phyloP scores from a whole-genome alignment of 2,329 filamentous ascomycete genomes.

The Diaporthe amygdali region DNA sequence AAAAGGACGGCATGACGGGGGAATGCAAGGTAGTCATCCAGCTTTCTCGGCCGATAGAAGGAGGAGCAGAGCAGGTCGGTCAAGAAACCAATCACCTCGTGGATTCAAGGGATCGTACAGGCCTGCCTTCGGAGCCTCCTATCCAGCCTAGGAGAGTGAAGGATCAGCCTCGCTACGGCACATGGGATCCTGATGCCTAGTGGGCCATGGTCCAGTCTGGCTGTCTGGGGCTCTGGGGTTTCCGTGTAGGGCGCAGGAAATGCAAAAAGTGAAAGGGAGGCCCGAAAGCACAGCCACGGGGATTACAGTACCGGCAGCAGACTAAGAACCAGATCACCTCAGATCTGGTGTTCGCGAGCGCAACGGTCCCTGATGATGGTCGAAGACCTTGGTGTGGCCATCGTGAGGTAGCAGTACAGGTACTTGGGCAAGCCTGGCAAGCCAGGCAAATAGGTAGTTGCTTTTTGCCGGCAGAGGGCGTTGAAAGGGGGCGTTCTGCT shows the following conservation, averaged over 20 bases:
- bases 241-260: not conserved
- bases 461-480: not conserved
- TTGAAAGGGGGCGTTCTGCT: not conserved
- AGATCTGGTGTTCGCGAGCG: not conserved
- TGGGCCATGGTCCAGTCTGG: conserved; percentile 13
- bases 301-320: conserved; percentile 16
- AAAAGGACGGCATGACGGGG: not conserved
- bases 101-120: not conserved
- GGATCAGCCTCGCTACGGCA: conserved; percentile 25
- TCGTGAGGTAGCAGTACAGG: not conserved
- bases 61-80: not conserved
- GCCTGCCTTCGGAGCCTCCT: conserved; percentile 11
- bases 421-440: not conserved
- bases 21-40: not conserved
- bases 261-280: not conserved
- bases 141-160: conserved; percentile 20
- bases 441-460: no score
- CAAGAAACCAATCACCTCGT: not conserved
- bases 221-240: conserved; percentile 14
- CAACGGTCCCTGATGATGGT: not conserved
- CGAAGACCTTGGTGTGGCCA: not conserved
- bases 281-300: conserved; percentile 23
- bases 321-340: conserved; percentile 18
- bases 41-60: not conserved
- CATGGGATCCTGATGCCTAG: conserved; percentile 26